These are phyloP conservation scores for Chrysoporthe austroafricana DNA, from an alignment of 2,329 filamentous ascomycete species.

Conservation along the genomic window DNA sequence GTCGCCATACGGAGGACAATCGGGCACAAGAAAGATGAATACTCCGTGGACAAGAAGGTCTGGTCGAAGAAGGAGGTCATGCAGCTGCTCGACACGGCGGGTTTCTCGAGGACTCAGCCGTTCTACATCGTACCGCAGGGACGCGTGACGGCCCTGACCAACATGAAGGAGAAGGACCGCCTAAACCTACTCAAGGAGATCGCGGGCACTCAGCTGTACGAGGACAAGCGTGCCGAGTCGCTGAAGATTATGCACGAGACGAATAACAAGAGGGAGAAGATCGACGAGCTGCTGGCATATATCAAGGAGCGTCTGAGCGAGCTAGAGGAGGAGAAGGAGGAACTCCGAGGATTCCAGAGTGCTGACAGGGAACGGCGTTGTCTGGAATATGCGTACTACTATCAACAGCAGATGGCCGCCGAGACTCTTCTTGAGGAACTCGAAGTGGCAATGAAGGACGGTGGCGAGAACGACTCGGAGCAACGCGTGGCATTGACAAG, in stretches of 20 bases:
- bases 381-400: conserved; percentile 92
- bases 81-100: conserved; percentile 92
- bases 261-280: conserved; percentile 91
- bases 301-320: conserved; percentile 89
- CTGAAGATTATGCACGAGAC: conserved; percentile 97
- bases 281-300: conserved; percentile 87
- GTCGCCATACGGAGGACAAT: conserved; percentile 92
- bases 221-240: conserved; percentile 86
- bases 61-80: conserved; percentile 93
- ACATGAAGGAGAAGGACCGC: conserved; percentile 96
- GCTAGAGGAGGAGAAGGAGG: conserved; percentile 96
- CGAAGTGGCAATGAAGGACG: conserved; percentile 78
- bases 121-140: conserved; percentile 99
- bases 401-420: conserved; percentile 83
- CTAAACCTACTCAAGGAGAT: conserved; percentile 93
- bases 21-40: conserved; percentile 97
- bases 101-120: conserved; percentile 95
- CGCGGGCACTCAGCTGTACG: conserved; percentile 97
- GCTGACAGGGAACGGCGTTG: conserved; percentile 91
- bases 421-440: conserved; percentile 78
- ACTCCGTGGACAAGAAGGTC: conserved; percentile 95
- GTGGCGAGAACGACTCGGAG: conserved; percentile 82
- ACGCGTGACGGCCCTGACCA: conserved; percentile 91
- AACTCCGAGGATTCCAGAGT: conserved; percentile 90
- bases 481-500: conserved; percentile 76